Percentiles rank a stretch among this genome's conserved stretches.
Evolutionary conservation across 371 early-diverging fungal genomes (phyloP).

Genomic region (Encephalitozoon intestinalis): DNA sequence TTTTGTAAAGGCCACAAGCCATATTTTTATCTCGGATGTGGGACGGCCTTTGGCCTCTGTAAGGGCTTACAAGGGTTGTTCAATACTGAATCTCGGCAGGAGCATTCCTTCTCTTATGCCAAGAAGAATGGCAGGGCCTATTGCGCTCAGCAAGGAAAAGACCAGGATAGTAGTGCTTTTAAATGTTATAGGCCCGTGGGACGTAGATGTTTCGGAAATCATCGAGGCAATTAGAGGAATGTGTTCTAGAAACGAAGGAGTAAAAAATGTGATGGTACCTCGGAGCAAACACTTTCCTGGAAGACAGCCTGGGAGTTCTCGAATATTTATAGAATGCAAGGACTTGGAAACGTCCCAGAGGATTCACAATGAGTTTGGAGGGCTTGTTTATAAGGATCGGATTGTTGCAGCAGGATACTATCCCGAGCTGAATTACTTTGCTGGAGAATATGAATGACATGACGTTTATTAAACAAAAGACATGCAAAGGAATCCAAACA

Average conservation of each 20-base stretch:
- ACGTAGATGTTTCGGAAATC: background rate
- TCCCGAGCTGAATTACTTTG: slow-evolving; percentile 21
- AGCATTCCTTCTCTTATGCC: background rate
- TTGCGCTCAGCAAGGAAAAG: background rate
- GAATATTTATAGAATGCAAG: slow-evolving; percentile 12
- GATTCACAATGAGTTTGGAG: slow-evolving; percentile 7
- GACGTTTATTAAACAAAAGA: background rate
- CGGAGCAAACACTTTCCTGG: too few species aligned
- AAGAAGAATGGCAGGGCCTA: background rate
- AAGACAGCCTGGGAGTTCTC: slow-evolving; percentile 1
- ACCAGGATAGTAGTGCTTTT: slow-evolving; percentile 15
- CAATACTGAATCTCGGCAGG: background rate
- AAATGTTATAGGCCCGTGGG: background rate
- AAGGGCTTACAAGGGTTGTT: slow-evolving; percentile 11
- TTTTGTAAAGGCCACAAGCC: slow-evolving; percentile 7
- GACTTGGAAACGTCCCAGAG: background rate
- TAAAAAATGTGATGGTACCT: background rate
- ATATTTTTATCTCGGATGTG: background rate
- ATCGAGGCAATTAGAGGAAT: background rate
- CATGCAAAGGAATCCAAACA: background rate
- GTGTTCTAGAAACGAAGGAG: background rate
- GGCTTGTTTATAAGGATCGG: background rate
- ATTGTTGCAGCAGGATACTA: slow-evolving; percentile 17
- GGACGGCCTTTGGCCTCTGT: background rate
- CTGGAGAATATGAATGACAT: slow-evolving; percentile 18